phyloP scores from a whole-genome alignment of 164 flowering plant genomes.

The Houttuynia cordata region DNA sequence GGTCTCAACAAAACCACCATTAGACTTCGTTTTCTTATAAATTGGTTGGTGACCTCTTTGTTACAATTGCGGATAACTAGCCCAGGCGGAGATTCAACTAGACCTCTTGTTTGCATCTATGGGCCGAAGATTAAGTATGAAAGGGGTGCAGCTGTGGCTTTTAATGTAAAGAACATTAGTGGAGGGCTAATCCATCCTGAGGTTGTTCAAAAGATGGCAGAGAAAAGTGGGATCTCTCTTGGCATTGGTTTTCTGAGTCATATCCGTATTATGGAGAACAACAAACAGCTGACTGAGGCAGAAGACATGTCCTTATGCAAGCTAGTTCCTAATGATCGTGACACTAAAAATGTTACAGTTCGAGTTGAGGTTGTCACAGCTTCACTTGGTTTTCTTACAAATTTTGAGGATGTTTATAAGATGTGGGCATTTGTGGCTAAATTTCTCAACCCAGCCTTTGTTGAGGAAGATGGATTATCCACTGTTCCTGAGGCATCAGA shows the following conservation, averaged over 20 bases:
- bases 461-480: slow-evolving; percentile 27
- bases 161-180: slow-evolving; percentile 46
- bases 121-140: slow-evolving; percentile 67
- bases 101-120: slow-evolving; percentile 48
- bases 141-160: slow-evolving; percentile 66
- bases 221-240: slow-evolving; percentile 44
- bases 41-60: slow-evolving; percentile 75
- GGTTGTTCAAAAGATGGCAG: slow-evolving; percentile 66
- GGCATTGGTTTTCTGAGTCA: slow-evolving; percentile 47
- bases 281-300: slow-evolving; percentile 21
- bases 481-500: slow-evolving; percentile 44
- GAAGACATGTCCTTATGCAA: slow-evolving; percentile 22
- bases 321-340: slow-evolving; percentile 24
- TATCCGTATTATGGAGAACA: slow-evolving; percentile 22
- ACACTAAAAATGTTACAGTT: slow-evolving; percentile 23
- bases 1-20: slow-evolving; percentile 53
- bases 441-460: slow-evolving; percentile 51
- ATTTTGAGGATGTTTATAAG: slow-evolving; percentile 54
- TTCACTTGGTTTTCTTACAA: slow-evolving; percentile 50
- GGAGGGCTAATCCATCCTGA: slow-evolving; percentile 44
- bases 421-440: slow-evolving; percentile 57
- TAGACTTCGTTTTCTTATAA: slow-evolving; percentile 50
- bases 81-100: slow-evolving; percentile 19
- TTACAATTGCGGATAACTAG: slow-evolving; percentile 43
- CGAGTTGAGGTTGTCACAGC: slow-evolving; percentile 62